Evolutionary conservation across 768 basidiomycete genomes (phyloP).

Genomic region (Dentipellis fragilis): DNA sequence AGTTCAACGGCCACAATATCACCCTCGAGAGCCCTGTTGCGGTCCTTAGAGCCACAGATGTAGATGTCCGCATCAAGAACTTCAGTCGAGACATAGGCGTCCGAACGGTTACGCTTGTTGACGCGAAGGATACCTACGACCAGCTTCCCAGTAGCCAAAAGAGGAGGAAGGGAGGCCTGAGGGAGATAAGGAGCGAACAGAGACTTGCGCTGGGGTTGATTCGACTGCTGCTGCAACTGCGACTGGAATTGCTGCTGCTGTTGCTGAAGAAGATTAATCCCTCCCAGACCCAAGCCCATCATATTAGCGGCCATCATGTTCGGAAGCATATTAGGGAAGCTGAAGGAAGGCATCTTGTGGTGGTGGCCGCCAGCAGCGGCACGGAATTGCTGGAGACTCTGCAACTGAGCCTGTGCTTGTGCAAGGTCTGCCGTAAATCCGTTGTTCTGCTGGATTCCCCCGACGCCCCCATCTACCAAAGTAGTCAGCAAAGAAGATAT

Average conservation of each 20-base stretch:
- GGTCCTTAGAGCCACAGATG: constrained; percentile 97
- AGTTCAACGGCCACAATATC: constrained; percentile 98
- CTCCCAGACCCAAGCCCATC: constrained; percentile 81
- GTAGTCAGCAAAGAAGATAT: background rate
- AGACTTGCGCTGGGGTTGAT: constrained; percentile 92
- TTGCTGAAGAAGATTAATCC: constrained; percentile 81
- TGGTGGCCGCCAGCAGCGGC: constrained; percentile 92
- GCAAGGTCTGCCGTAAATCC: constrained; percentile 79
- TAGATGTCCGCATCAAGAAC: constrained; percentile 98
- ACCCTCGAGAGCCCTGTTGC: constrained; percentile 95
- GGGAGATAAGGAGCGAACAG: constrained; percentile 98
- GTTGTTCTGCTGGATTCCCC: constrained; percentile 43
- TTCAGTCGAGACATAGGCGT: constrained; percentile 97
- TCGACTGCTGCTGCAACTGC: constrained; percentile 87
- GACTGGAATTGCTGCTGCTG: constrained; percentile 94
- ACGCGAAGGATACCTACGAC: constrained; percentile 96
- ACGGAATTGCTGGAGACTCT: constrained; percentile 94
- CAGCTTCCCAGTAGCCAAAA: constrained; percentile 92
- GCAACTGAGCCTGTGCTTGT: constrained; percentile 93
- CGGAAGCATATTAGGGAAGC: constrained; percentile 96
- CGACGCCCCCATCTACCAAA: constrained; percentile 64
- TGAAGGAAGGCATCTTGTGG: constrained; percentile 95
- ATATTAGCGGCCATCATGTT: constrained; percentile 96
- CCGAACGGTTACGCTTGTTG: constrained; percentile 96
- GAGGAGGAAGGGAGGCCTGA: constrained; percentile 92